These are phyloP conservation scores for Epichloe brachyelytri DNA, from an alignment of 2,329 filamentous ascomycete species.

Conservation along the genomic window DNA sequence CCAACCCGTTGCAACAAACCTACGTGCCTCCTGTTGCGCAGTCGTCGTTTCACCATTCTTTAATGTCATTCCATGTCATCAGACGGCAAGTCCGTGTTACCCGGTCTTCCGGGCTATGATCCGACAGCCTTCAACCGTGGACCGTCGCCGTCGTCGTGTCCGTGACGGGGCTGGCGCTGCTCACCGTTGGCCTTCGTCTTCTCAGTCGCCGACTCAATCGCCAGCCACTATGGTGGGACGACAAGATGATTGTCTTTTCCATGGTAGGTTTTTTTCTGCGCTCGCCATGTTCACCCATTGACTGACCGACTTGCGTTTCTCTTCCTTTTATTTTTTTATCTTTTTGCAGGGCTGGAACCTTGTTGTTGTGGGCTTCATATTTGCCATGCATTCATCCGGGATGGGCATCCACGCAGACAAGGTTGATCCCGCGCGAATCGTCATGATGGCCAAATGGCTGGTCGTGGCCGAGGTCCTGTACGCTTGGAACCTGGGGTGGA, in stretches of 20 bases:
- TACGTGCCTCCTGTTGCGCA: neutral
- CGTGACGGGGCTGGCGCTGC: conserved; percentile 27
- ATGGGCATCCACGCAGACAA: conserved; percentile 34
- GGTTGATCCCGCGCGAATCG: conserved; percentile 22
- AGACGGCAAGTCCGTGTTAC: conserved; percentile 7
- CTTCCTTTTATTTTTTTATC: too few relatives aligned
- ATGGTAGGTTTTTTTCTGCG: conserved; percentile 21
- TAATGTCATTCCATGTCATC: conserved; percentile 2
- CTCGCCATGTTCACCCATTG: neutral
- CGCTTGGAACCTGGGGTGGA: conserved; percentile 33
- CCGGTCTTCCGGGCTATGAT: conserved; percentile 12
- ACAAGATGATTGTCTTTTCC: conserved; percentile 34
- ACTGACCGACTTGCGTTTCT: neutral
- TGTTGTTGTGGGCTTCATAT: conserved; percentile 32
- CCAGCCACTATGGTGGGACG: conserved; percentile 34
- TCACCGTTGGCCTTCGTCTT: conserved; percentile 26
- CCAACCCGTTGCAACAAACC: neutral
- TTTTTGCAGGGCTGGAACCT: conserved; percentile 25
- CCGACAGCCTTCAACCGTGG: conserved; percentile 28
- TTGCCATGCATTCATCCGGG: conserved; percentile 31
- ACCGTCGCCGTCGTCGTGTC: conserved; percentile 23
- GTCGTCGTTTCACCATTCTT: neutral
- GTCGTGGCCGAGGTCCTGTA: conserved; percentile 35
- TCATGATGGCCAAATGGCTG: conserved; percentile 33
- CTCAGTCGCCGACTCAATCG: conserved; percentile 26